These are phyloP conservation scores for Colletotrichum incanum DNA, from an alignment of 2,329 filamentous ascomycete species.

Conservation along the genomic window DNA sequence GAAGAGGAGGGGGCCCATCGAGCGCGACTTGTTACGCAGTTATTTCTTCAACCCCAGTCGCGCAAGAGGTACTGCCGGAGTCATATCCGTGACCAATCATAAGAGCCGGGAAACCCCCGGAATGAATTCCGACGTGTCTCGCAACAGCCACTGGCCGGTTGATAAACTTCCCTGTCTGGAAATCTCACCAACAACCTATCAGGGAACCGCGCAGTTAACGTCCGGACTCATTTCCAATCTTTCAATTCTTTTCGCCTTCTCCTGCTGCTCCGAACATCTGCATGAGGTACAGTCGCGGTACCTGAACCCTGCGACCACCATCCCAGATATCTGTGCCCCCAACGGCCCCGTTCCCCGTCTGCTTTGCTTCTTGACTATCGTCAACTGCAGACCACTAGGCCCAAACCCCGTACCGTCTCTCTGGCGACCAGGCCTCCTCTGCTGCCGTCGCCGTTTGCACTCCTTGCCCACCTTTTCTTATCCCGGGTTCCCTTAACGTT, in stretches of 20 bases:
- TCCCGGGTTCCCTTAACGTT: neutral
- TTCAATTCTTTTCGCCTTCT: too few relatives aligned
- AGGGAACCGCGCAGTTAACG: neutral
- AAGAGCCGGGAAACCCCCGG: neutral
- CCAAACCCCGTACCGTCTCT: neutral
- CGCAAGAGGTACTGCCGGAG: neutral
- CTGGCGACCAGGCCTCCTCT: neutral
- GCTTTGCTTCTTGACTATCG: neutral
- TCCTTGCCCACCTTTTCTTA: neutral
- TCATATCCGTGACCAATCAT: neutral
- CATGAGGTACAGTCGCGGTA: neutral
- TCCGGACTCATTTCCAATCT: neutral
- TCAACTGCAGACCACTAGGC: neutral
- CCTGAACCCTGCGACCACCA: neutral
- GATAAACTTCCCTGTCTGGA: neutral
- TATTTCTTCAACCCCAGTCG: too few relatives aligned
- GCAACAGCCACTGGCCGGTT: conserved; percentile 2
- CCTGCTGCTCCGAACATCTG: neutral
- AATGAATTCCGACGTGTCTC: neutral
- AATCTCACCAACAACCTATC: neutral
- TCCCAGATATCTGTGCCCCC: neutral
- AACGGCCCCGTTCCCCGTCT: neutral
- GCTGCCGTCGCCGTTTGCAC: neutral
- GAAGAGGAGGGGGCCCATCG: neutral
- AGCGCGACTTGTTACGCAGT: neutral